A percentile compares a stretch with the other conserved stretches of the same genome.
These are phyloP conservation scores for Pythium dissimile DNA, from an alignment of 352 stramenopile genomes.

Conservation along the genomic window DNA sequence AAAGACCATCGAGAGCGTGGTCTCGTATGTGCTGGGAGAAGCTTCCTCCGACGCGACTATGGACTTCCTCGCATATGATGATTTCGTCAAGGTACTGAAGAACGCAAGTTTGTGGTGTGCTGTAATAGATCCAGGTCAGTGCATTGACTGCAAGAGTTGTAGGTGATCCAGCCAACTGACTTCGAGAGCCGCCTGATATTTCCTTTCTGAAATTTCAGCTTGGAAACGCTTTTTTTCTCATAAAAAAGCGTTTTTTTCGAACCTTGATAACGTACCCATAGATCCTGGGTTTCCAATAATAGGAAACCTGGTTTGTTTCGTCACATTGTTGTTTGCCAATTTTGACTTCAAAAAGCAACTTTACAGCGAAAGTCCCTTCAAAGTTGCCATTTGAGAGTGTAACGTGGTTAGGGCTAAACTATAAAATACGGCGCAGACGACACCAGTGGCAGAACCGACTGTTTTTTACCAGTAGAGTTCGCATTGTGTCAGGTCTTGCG, in stretches of 20 bases:
- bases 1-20: constrained; percentile 39
- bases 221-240: background rate
- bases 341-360: background rate
- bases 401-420: constrained; percentile 1
- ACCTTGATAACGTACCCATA: background rate
- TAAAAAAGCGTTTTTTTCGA: constrained; percentile 17
- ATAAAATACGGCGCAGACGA: constrained; percentile 12
- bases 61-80: constrained; percentile 51
- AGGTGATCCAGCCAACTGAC: constrained; percentile 56
- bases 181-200: constrained; percentile 59
- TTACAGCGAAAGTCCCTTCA: background rate
- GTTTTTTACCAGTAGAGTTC: background rate
- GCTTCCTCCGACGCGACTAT: constrained; percentile 39
- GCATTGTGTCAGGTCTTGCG: background rate
- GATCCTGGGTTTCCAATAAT: no score
- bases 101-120: background rate
- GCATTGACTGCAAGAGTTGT: no score
- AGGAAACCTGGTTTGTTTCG: background rate
- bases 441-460: constrained; percentile 2
- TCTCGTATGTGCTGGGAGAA: constrained; percentile 49
- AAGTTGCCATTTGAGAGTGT: background rate
- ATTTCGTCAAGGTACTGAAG: constrained; percentile 50
- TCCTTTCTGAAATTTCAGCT: constrained; percentile 36
- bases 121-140: background rate
- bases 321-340: background rate